phyloP scores from a whole-genome alignment of 2,329 filamentous ascomycete species.

The Didymella exigua region DNA sequence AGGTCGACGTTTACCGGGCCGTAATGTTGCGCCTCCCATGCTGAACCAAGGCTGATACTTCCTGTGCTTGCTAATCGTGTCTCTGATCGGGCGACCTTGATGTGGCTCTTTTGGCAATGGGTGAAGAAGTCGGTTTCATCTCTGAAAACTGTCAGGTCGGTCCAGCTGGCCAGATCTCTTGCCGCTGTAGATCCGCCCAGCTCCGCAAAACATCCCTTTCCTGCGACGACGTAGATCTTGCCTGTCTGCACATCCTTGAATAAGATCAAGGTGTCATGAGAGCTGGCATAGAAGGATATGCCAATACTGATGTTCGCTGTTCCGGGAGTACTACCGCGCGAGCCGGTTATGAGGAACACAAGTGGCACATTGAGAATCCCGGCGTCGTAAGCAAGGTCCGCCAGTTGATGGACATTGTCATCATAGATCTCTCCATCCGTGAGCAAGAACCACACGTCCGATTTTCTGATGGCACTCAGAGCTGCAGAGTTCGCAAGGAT shows the following conservation, averaged over 20 bases:
- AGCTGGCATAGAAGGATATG: constrained; percentile 42
- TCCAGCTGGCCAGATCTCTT: constrained; percentile 32
- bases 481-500: constrained; percentile 29
- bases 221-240: constrained; percentile 36
- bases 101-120: constrained; percentile 20
- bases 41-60: constrained; percentile 27
- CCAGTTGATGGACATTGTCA: constrained; percentile 28
- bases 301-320: constrained; percentile 41
- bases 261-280: constrained; percentile 37
- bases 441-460: constrained; percentile 41
- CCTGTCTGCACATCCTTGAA: constrained; percentile 37
- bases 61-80: constrained; percentile 15
- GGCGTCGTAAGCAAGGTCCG: constrained; percentile 24
- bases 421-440: constrained; percentile 42
- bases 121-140: constrained; percentile 27
- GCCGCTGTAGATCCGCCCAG: constrained; percentile 22
- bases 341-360: constrained; percentile 33
- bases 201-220: constrained; percentile 39
- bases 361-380: constrained; percentile 29
- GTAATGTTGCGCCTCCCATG: constrained; percentile 29
- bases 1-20: constrained; percentile 27
- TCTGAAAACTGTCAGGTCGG: constrained; percentile 21
- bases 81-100: constrained; percentile 24
- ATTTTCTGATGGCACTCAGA: constrained; percentile 24
- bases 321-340: constrained; percentile 23